phyloP scores from a whole-genome alignment of 1,284 basidiomycete species.

The Leccinum olivaceoglutinosum region DNA sequence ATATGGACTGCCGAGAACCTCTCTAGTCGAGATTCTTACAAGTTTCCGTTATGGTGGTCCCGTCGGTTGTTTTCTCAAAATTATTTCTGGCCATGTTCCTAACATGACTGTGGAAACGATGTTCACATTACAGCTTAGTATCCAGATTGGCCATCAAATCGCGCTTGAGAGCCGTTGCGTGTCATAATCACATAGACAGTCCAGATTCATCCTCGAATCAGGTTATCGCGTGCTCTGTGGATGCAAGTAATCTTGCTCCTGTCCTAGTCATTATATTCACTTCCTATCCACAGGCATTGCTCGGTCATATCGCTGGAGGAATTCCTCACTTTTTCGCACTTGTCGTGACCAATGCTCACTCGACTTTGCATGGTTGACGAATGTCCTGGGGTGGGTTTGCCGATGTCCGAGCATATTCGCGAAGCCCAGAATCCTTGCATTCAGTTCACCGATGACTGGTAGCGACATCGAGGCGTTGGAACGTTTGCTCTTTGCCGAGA shows the following conservation, averaged over 20 bases:
- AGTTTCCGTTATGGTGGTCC: conserved; percentile 20
- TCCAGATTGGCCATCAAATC: conserved; percentile 15
- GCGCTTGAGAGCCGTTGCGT: conserved; percentile 21
- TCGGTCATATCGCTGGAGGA: conserved; percentile 28
- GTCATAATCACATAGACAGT: conserved; percentile 14
- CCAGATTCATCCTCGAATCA: conserved; percentile 32
- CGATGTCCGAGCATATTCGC: conserved; percentile 30
- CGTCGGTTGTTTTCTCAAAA: conserved; percentile 13
- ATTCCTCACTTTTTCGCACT: conserved; percentile 39
- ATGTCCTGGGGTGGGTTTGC: conserved; percentile 43
- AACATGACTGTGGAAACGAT: conserved; percentile 11
- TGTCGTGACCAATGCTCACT: conserved; percentile 36
- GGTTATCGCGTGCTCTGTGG: conserved; percentile 33
- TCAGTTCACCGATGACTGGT: conserved; percentile 29
- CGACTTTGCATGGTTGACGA: conserved; percentile 28
- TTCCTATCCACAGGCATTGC: conserved; percentile 23
- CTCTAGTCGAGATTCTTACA: background rate
- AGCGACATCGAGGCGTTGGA: conserved; percentile 37
- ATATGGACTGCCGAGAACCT: conserved; percentile 13
- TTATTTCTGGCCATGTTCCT: conserved; percentile 3
- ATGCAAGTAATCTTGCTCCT: conserved; percentile 27
- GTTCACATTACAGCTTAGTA: conserved; percentile 11
- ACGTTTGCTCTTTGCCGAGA: conserved; percentile 33
- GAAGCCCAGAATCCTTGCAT: conserved; percentile 42
- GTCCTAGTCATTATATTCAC: conserved; percentile 9